A percentile compares a stretch with the other conserved stretches of the same genome.
Conservation (phyloP, 2,329 filamentous ascomycete genomes). For the Rugonectria rugulosa region DNA sequence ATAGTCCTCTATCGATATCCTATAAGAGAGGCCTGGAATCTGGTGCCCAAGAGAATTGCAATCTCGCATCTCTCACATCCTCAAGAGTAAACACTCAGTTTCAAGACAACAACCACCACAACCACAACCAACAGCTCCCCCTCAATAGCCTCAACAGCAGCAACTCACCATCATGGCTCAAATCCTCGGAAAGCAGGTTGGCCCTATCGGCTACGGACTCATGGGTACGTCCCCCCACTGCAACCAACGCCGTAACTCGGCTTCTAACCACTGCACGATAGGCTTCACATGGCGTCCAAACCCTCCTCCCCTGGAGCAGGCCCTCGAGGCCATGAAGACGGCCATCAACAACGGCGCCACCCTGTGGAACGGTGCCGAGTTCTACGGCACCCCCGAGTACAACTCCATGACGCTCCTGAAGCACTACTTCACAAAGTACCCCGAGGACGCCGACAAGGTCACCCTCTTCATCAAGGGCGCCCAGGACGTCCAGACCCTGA, state of each 20-base stretch:
- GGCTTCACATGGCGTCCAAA: conserved; percentile 54
- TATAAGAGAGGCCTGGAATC: too few relatives aligned
- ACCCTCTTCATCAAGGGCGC: conserved; percentile 70
- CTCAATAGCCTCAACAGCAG: too few relatives aligned
- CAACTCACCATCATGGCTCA: conserved; percentile 34
- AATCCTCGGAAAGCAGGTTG: conserved; percentile 54
- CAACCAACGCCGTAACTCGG: not conserved
- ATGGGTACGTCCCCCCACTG: conserved; percentile 53
- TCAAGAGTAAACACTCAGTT: too few relatives aligned
- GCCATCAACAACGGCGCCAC: conserved; percentile 55
- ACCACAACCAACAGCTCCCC: too few relatives aligned
- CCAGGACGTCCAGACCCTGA: conserved; percentile 43
- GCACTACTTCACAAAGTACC: conserved; percentile 69
- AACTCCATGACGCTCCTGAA: conserved; percentile 68
- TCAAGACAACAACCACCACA: too few relatives aligned
- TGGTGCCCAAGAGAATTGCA: too few relatives aligned
- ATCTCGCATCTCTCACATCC: too few relatives aligned
- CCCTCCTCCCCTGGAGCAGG: conserved; percentile 53
- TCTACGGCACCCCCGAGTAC: conserved; percentile 67
- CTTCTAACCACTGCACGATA: conserved; percentile 23
- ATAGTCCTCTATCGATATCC: too few relatives aligned
- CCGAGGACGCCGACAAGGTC: conserved; percentile 68
- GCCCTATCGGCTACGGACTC: conserved; percentile 61
- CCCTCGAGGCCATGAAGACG: conserved; percentile 63
- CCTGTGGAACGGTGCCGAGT: conserved; percentile 70